Conservation (phyloP, 139 green algal genomes). For the Coelastrella sp. region DNA sequence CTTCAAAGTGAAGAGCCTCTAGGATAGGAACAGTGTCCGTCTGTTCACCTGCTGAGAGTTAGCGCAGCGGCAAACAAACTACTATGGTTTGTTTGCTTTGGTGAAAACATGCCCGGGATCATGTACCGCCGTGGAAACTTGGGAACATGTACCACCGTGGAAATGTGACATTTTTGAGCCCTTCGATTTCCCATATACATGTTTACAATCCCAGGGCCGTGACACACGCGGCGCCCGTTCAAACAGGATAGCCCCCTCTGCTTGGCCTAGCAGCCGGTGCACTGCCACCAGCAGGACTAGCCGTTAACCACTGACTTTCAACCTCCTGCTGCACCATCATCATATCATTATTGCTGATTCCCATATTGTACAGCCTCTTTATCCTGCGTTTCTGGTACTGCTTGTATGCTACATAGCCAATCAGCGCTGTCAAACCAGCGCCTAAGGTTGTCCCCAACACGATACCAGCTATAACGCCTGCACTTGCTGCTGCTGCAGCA, state of each 20-base stretch:
- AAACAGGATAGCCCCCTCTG: not conserved
- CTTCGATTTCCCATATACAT: too few relatives aligned
- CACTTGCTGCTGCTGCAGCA: slow-evolving; percentile 21
- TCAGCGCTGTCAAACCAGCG: slow-evolving; percentile 8
- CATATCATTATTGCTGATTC: slow-evolving; percentile 24
- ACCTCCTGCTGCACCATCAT: slow-evolving; percentile 36
- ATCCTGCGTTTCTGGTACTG: slow-evolving; percentile 27
- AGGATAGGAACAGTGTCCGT: too few relatives aligned
- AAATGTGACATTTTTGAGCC: too few relatives aligned
- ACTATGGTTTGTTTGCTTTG: too few relatives aligned
- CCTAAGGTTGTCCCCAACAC: slow-evolving; percentile 9
- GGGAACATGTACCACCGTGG: too few relatives aligned
- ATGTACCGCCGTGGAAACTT: too few relatives aligned
- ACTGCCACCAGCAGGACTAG: not conserved
- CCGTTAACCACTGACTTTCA: slow-evolving; percentile 19
- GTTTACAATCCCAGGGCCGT: too few relatives aligned
- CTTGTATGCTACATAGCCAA: slow-evolving; percentile 11
- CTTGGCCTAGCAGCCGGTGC: not conserved
- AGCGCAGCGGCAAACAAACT: too few relatives aligned
- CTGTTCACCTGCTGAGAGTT: too few relatives aligned
- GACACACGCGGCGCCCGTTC: too few relatives aligned
- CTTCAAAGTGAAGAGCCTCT: too few relatives aligned
- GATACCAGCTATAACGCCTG: slow-evolving; percentile 16
- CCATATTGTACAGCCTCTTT: slow-evolving; percentile 21
- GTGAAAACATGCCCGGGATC: too few relatives aligned